These are phyloP conservation scores for Capsicum chinense DNA, from an alignment of 257 asterid species.

Conservation along the genomic window DNA sequence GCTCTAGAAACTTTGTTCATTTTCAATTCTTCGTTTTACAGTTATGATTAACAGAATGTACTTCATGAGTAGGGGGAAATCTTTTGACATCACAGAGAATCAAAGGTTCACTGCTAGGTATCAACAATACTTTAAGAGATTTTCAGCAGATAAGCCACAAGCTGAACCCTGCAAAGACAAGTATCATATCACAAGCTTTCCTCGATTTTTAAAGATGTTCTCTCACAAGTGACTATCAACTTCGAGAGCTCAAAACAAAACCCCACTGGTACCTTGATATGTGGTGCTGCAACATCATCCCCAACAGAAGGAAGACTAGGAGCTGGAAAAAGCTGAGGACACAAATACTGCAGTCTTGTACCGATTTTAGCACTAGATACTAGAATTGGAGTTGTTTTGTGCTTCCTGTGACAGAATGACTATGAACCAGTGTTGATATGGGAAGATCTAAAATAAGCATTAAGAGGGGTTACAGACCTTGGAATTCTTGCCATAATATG, in stretches of 20 bases:
- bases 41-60: no score
- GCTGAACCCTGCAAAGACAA: not conserved
- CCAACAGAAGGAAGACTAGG: conserved; percentile 11
- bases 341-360: conserved; percentile 7
- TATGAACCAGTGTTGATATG: not conserved
- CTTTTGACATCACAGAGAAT: no score
- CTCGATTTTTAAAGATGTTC: not conserved
- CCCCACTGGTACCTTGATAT: not conserved
- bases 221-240: not conserved
- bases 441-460: not conserved
- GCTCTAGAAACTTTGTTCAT: no score
- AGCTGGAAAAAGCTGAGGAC: conserved; percentile 11
- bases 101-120: conserved; percentile 1
- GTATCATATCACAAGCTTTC: not conserved
- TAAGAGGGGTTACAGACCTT: not conserved
- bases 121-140: conserved; percentile 10
- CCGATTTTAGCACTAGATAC: conserved; percentile 9
- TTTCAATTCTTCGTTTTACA: no score
- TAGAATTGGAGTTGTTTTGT: conserved; percentile 23
- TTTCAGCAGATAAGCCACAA: conserved; percentile 24
- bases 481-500: conserved; percentile 14
- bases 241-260: conserved; percentile 13
- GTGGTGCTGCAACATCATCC: not conserved
- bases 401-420: conserved; percentile 11
- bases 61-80: no score